Conservation (phyloP, 2,329 filamentous ascomycete species). For the Colletotrichum camelliae region DNA sequence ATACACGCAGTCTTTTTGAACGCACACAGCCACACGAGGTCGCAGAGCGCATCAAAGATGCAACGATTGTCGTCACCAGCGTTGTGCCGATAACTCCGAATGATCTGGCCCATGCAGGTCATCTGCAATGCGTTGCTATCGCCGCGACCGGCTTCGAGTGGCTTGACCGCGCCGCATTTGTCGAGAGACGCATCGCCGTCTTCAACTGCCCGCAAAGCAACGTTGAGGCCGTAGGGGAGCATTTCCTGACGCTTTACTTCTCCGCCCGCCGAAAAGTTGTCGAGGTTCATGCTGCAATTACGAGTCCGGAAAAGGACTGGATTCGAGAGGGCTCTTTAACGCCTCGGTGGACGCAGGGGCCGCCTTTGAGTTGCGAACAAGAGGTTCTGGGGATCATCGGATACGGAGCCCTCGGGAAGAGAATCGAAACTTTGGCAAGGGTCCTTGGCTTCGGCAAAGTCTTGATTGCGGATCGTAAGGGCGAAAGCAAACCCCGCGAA, state of each 20-base stretch:
- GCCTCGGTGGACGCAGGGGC: not conserved
- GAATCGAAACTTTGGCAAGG: not conserved
- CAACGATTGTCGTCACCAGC: not conserved
- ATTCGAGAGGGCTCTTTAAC: not conserved
- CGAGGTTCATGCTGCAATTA: not conserved
- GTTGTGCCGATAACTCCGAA: not conserved
- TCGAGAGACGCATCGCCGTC: not conserved
- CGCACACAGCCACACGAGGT: not conserved
- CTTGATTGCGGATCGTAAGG: not conserved
- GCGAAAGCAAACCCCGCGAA: not conserved
- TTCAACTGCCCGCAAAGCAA: not conserved
- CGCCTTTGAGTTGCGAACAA: not conserved
- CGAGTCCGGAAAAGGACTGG: not conserved
- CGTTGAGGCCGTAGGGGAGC: not conserved
- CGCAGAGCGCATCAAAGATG: not conserved
- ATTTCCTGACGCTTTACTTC: not conserved
- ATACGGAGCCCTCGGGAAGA: not conserved
- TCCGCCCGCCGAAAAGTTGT: not conserved
- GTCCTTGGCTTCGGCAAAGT: not conserved
- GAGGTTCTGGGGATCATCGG: not conserved
- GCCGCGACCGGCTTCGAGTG: not conserved
- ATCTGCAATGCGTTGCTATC: not conserved
- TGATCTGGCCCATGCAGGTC: not conserved
- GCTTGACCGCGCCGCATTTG: not conserved
- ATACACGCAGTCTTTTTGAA: not conserved